phyloP scores from a whole-genome alignment of 2,329 filamentous ascomycete species.

The Beauveria asiatica region DNA sequence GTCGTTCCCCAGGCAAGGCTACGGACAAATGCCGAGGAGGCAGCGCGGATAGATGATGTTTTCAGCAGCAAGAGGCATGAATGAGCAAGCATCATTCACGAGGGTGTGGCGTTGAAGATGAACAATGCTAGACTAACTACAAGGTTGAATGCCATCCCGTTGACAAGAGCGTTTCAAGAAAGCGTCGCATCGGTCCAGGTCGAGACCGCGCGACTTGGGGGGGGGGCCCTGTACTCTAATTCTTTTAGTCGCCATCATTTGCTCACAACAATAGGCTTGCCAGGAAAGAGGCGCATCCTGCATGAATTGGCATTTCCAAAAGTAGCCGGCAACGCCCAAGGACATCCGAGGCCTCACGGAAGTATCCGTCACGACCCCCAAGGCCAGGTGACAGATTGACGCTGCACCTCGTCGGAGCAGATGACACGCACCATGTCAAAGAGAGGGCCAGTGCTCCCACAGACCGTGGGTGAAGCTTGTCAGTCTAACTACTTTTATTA shows the following conservation, averaged over 20 bases:
- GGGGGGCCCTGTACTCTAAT: neutral
- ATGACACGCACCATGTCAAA: too few species aligned
- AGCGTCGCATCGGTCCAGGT: neutral
- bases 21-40: slow-evolving; percentile 6
- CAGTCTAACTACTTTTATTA: too few species aligned
- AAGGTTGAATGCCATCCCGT: too few species aligned
- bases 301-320: neutral
- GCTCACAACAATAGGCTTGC: neutral
- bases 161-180: neutral
- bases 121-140: too few species aligned
- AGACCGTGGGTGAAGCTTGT: neutral
- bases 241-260: neutral
- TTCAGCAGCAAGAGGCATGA: neutral
- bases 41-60: neutral
- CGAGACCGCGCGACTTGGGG: neutral
- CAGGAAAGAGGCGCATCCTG: neutral
- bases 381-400: neutral
- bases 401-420: neutral
- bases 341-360: neutral
- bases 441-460: neutral
- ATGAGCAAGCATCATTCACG: neutral
- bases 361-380: neutral
- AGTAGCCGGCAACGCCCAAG: neutral
- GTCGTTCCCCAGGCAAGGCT: neutral
- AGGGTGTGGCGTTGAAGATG: neutral